Percentiles rank a stretch among this genome's conserved stretches.
Conservation (phyloP, 2,329 filamentous ascomycete species). For the Exophiala alcalophila region DNA sequence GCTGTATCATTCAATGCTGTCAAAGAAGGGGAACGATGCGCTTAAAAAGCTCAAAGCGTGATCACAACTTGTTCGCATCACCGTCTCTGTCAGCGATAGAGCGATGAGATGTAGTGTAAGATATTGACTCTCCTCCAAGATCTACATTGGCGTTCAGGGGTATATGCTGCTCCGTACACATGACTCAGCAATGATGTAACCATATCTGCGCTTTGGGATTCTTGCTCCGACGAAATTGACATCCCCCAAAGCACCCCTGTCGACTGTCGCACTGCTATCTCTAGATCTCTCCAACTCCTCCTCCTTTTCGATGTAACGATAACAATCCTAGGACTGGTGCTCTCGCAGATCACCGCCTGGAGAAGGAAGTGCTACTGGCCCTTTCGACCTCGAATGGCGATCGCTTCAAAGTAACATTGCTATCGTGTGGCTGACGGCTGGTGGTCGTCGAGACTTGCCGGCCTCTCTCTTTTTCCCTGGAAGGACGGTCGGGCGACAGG, state of each 20-base stretch:
- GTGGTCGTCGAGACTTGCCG: neutral
- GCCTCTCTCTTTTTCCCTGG: neutral
- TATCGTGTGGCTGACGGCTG: conserved; percentile 1
- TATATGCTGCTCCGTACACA: too few relatives aligned
- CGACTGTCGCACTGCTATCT: neutral
- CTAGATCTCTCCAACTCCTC: conserved; percentile 15
- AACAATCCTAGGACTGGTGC: neutral
- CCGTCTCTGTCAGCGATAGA: too few relatives aligned
- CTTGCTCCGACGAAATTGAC: too few relatives aligned
- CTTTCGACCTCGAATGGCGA: conserved; percentile 1
- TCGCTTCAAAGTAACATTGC: conserved; percentile 7
- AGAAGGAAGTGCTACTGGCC: neutral
- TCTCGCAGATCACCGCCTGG: conserved; percentile 18
- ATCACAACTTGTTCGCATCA: too few relatives aligned
- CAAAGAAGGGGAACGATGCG: conserved; percentile 5
- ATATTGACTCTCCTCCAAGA: too few relatives aligned
- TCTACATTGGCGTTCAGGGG: too few relatives aligned
- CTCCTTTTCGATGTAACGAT: conserved; percentile 22
- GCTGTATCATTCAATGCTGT: conserved; percentile 1
- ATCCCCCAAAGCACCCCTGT: too few relatives aligned
- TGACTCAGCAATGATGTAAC: too few relatives aligned
- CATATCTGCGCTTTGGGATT: too few relatives aligned
- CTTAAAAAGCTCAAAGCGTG: conserved; percentile 1
- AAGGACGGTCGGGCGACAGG: conserved; percentile 6
- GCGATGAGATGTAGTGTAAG: too few relatives aligned